Evolutionary conservation across 2,329 filamentous ascomycete species (phyloP).

Genomic region (Ascocoryne sarcoides): DNA sequence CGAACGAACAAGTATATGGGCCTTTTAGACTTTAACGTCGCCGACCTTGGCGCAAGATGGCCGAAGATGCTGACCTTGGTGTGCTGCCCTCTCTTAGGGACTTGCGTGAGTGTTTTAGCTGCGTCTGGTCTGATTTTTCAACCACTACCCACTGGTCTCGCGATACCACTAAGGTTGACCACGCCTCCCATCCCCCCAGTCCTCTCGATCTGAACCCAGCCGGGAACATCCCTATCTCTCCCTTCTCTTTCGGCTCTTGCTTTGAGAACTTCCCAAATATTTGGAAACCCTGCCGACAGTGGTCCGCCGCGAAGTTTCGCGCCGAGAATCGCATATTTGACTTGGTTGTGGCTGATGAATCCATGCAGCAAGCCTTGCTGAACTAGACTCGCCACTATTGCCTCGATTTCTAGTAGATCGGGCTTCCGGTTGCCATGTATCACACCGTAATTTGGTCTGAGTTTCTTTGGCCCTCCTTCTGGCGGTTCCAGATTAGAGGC

Average conservation of each 20-base stretch:
- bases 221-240: slow-evolving; percentile 49
- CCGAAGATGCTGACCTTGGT: too few relatives aligned
- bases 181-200: slow-evolving; percentile 41
- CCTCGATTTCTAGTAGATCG: slow-evolving; percentile 61
- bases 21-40: too few relatives aligned
- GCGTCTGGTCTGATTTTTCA: too few relatives aligned
- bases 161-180: slow-evolving; percentile 45
- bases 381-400: slow-evolving; percentile 65
- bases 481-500: slow-evolving; percentile 31
- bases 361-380: slow-evolving; percentile 75
- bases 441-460: slow-evolving; percentile 49
- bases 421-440: slow-evolving; percentile 55
- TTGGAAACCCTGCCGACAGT: slow-evolving; percentile 66
- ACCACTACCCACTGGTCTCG: slow-evolving; percentile 38
- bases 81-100: too few relatives aligned
- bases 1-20: too few relatives aligned
- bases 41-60: too few relatives aligned
- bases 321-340: slow-evolving; percentile 74
- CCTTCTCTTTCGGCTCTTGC: slow-evolving; percentile 50
- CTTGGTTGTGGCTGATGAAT: slow-evolving; percentile 69
- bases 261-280: slow-evolving; percentile 59
- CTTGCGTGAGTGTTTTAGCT: too few relatives aligned
- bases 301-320: slow-evolving; percentile 57
- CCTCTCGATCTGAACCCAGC: slow-evolving; percentile 54
- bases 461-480: slow-evolving; percentile 39